Percentiles rank a stretch among this genome's conserved stretches.
phyloP scores from a whole-genome alignment of 2,329 filamentous ascomycete species.

The Colletotrichum sp. region DNA sequence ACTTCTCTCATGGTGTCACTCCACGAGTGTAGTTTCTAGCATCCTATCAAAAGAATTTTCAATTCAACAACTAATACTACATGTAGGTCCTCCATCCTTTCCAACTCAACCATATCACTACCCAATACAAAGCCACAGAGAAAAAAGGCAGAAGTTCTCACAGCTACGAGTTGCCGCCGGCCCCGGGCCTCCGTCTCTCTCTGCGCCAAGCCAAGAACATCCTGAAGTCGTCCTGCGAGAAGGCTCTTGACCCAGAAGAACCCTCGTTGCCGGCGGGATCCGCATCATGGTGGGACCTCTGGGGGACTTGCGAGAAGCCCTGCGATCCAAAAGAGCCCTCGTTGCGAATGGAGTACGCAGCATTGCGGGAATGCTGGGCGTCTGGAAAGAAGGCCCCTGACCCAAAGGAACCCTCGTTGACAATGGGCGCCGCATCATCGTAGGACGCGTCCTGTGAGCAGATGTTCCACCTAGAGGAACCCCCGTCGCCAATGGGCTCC shows the following conservation, averaged over 20 bases:
- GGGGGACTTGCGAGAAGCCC: background rate
- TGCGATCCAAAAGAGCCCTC: background rate
- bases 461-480: background rate
- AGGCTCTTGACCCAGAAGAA: background rate
- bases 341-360: background rate
- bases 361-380: background rate
- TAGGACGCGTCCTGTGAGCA: background rate
- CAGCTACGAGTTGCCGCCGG: background rate
- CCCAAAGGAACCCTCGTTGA: background rate
- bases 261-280: background rate
- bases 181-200: background rate
- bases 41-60: background rate
- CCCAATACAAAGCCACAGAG: background rate
- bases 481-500: background rate
- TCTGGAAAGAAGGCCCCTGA: background rate
- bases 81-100: background rate
- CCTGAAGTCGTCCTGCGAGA: background rate
- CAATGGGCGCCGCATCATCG: background rate
- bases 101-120: background rate
- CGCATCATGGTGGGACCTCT: background rate
- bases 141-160: background rate
- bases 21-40: background rate
- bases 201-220: background rate
- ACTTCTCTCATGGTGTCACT: background rate
- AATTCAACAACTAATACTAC: background rate